Percentiles rank a stretch among this genome's conserved stretches.
phyloP scores from a whole-genome alignment of 768 basidiomycete species.

The Naganishia kalamii region DNA sequence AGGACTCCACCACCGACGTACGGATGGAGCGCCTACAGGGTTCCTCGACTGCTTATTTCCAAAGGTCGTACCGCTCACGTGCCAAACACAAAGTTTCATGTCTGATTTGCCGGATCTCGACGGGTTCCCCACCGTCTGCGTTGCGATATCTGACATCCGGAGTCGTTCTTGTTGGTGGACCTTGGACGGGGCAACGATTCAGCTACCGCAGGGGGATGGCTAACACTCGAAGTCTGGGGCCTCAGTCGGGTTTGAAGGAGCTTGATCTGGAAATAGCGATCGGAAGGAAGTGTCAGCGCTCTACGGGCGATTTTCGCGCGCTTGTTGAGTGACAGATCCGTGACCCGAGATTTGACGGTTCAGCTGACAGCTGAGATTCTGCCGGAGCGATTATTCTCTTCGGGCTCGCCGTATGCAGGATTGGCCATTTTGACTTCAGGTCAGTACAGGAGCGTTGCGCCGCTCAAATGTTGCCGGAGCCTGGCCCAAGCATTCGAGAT shows the following conservation, averaged over 20 bases:
- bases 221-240: neutral
- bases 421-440: too few species aligned
- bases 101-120: neutral
- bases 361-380: too few species aligned
- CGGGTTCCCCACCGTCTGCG: slow-evolving; percentile 9
- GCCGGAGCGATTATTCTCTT: too few species aligned
- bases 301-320: neutral
- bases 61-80: slow-evolving; percentile 4
- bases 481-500: too few species aligned
- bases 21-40: neutral
- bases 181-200: neutral
- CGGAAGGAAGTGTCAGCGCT: neutral
- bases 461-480: too few species aligned
- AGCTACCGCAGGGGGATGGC: neutral
- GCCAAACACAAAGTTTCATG: neutral
- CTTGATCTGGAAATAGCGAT: neutral
- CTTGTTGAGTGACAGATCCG: neutral
- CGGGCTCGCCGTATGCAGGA: too few species aligned
- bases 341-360: too few species aligned
- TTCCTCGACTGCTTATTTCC: slow-evolving; percentile 3
- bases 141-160: slow-evolving; percentile 1
- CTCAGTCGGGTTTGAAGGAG: neutral
- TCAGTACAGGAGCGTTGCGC: too few species aligned
- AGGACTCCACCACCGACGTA: neutral
- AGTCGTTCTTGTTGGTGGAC: slow-evolving; percentile 2